Base-by-base conservation (phyloP, 768 basidiomycete genomes). In the Lentinula guzmanii region DNA sequence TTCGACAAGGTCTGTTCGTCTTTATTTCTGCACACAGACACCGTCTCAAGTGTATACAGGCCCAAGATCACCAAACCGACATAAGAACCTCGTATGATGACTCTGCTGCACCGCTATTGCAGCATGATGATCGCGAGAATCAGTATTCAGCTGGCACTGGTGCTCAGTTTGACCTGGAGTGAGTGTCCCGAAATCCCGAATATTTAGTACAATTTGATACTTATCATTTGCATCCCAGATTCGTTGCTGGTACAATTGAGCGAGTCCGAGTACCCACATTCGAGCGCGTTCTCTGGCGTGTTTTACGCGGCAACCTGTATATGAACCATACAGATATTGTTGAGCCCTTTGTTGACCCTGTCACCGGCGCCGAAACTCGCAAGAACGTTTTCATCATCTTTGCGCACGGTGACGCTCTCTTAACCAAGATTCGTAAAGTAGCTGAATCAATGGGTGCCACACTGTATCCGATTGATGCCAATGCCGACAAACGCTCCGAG, bases 331-430 rank as follows among this genome's bases (percentile, higher is more conserved):
- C 89, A 58, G 95, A 98, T 74, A 98, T 99, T 66, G 81, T 83
- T 42, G 93, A 96, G 66, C 90, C 93, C 5, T 97, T 98, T 68
- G 81, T 93, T 61, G 93, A 98, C 70, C 90, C 95, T 13, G 81
- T 79, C 21, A 91, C 91, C 0, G 90, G 89, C 39, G 78, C 76
- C 18, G 91, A 95, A 76, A 91, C 90, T 21, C 86, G 91, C 78
- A 99, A 98, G 83, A 95, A 98, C 68, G 97, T 98, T 43, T 99
- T 99, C 79, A 96, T 99, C 76, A 98, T 99, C 70, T 99, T 99
- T 68, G 97, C 97, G 0, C 95, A 99, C 67, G 97, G 97, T 16
- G 88, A 92, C 42, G 87, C 90, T 18, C 79, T 98, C 21, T 85
- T 99, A 33, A 83, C 92, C 64, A 99, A 98, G 82, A 98, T 99